Percentiles rank a stretch among this genome's conserved stretches.
These are phyloP conservation scores for Lepidium didymum DNA, from an alignment of 345 rosid species.

Conservation along the genomic window DNA sequence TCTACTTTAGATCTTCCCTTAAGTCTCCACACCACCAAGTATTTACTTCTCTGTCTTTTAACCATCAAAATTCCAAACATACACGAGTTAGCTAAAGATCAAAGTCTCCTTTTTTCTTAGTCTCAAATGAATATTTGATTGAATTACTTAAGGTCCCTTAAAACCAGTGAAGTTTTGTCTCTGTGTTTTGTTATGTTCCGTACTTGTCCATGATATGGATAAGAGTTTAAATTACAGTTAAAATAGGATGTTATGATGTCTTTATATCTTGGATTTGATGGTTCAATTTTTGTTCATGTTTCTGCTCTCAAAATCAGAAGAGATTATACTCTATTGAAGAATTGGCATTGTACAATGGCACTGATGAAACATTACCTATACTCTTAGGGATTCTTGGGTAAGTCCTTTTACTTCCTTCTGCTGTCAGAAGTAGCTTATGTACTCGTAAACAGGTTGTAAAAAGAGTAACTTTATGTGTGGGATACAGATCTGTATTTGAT, in stretches of 20 bases:
- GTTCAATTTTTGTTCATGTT: background rate
- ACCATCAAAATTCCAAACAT: background rate
- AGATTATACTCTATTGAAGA: conserved; percentile 65
- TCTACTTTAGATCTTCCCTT: conserved; percentile 37
- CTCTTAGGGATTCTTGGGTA: conserved; percentile 89
- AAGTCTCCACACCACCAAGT: conserved; percentile 38
- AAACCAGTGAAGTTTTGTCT: background rate
- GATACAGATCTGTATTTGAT: conserved; percentile 82
- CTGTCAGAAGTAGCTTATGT: background rate
- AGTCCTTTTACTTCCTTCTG: background rate
- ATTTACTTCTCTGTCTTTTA: background rate
- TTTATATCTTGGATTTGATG: background rate
- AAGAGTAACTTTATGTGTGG: background rate
- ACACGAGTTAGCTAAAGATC: background rate
- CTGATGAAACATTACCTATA: conserved; percentile 61
- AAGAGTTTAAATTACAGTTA: background rate
- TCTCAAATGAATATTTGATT: background rate
- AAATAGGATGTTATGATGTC: background rate
- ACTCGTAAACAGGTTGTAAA: background rate
- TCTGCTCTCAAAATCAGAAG: conserved; percentile 10
- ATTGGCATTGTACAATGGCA: conserved; percentile 72
- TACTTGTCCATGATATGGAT: background rate
- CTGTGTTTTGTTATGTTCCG: background rate
- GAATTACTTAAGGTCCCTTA: background rate
- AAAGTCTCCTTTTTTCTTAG: background rate